Conservation (phyloP, 1,284 basidiomycete genomes). For the Ceratobasidium sp. region DNA sequence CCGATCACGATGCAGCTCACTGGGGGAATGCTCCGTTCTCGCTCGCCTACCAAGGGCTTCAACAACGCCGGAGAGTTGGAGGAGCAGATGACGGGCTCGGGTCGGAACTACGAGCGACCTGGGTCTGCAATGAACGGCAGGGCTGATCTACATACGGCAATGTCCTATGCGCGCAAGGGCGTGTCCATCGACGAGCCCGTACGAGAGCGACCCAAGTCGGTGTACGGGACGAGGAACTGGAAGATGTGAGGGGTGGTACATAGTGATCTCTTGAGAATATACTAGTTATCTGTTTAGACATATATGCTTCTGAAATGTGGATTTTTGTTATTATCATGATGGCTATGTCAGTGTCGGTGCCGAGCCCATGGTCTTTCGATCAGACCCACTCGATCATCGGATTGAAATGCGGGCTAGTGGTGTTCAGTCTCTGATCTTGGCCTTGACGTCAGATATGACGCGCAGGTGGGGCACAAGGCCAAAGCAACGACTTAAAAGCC, state of each 20-base stretch:
- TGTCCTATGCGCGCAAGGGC: constrained; percentile 28
- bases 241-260: constrained; percentile 29
- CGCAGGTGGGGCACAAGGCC: background rate
- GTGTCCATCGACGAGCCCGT: constrained; percentile 37
- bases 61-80: constrained; percentile 26
- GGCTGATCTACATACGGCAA: constrained; percentile 18
- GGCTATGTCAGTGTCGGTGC: constrained; percentile 5
- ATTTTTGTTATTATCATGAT: background rate
- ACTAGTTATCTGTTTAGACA: constrained; percentile 2
- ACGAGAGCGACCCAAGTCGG: constrained; percentile 65
- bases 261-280: no score
- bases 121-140: constrained; percentile 9
- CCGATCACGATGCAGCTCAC: constrained; percentile 79
- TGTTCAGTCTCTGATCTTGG: background rate
- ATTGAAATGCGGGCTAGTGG: background rate
- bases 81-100: constrained; percentile 27
- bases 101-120: constrained; percentile 1
- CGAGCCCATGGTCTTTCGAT: background rate
- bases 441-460: constrained; percentile 17
- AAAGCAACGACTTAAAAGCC: background rate
- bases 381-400: constrained; percentile 21
- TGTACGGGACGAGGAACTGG: constrained; percentile 63
- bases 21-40: constrained; percentile 59
- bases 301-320: constrained; percentile 20
- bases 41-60: constrained; percentile 30